Base-by-base conservation (phyloP, 2,329 filamentous ascomycete genomes). In the Botrytis fabae region DNA sequence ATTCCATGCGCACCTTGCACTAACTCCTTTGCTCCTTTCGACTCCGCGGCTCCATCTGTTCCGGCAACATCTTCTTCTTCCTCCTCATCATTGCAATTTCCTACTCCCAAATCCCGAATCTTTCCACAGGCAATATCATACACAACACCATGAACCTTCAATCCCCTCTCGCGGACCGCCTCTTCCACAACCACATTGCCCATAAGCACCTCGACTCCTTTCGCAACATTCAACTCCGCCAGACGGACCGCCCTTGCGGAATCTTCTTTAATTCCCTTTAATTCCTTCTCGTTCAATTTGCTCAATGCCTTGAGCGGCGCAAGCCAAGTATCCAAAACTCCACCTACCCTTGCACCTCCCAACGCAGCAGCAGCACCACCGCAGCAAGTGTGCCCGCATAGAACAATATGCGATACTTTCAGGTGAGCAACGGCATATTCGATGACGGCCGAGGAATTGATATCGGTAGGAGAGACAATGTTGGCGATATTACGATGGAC, bases 401-500 rank as follows among this genome's bases (percentile, higher is more conserved):
- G 86, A 72, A 93, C 86, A 70, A 93, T 87, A 82, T 93, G 90
- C 81, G 90, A 86, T 77, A 93, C 91, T 78, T 91, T 89, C 51
- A 97, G 85, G 80, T 92, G 86, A 73, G 83, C 85, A 74, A 97
- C 92, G 61, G 93, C 92, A 81, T 91, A 97, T 80, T 95, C 91
- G 80, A 97, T 91, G 63, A 95, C 93, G 72, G 90, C 88, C 18
- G 89, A 86, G 48, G 90, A 90, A 83, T 89, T 93, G 81, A 95
- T 88, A 81, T 97, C 94, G 78, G 89, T 90, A 32, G 90, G 85
- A 73, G 90, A 89, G 75, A 97, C 84, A 79, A 95, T 89, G 84
- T 97, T 97, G 82, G 93, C 93, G 81, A 97, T 95, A 85, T 97
- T 97, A 81, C 94, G 92, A 85, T 97, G 93, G 70, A 94, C 92